Percentiles rank a stretch among this genome's conserved stretches.
phyloP scores from a whole-genome alignment of 805 yeast species.

The Zygosaccharomyces siamensis region DNA sequence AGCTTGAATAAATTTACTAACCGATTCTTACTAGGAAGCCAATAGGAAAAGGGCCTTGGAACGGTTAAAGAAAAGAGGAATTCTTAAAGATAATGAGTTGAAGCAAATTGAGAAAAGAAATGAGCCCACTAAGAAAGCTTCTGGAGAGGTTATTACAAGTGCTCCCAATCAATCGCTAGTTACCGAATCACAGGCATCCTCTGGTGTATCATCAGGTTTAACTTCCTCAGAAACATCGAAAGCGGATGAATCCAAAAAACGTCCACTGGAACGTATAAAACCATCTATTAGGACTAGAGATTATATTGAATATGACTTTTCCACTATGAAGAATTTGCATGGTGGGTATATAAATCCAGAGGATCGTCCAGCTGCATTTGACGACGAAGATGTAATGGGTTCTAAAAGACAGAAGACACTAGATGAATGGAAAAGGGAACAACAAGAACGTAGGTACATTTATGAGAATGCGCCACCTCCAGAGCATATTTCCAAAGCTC shows the following conservation, averaged over 20 bases:
- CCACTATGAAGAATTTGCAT: slow-evolving; percentile 80
- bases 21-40: slow-evolving; percentile 43
- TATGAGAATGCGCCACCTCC: slow-evolving; percentile 68
- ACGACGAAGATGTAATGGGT: slow-evolving; percentile 31
- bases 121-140: slow-evolving; percentile 4
- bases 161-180: neutral
- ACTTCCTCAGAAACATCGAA: neutral
- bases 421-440: slow-evolving; percentile 55
- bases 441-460: slow-evolving; percentile 47
- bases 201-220: neutral
- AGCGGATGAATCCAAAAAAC: slow-evolving; percentile 11
- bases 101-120: slow-evolving; percentile 24
- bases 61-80: slow-evolving; percentile 46
- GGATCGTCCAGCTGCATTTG: slow-evolving; percentile 15
- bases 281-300: slow-evolving; percentile 56
- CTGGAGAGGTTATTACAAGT: neutral
- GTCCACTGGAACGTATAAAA: slow-evolving; percentile 30
- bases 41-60: slow-evolving; percentile 61
- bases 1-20: neutral
- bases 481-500: slow-evolving; percentile 63
- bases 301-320: slow-evolving; percentile 79
- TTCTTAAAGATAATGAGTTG: slow-evolving; percentile 23
- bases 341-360: slow-evolving; percentile 69
- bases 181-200: slow-evolving; percentile 4
- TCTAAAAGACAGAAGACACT: slow-evolving; percentile 37